These are phyloP conservation scores for Gonapodya sp. DNA, from an alignment of 192 early-diverging fungal species.

Conservation along the genomic window DNA sequence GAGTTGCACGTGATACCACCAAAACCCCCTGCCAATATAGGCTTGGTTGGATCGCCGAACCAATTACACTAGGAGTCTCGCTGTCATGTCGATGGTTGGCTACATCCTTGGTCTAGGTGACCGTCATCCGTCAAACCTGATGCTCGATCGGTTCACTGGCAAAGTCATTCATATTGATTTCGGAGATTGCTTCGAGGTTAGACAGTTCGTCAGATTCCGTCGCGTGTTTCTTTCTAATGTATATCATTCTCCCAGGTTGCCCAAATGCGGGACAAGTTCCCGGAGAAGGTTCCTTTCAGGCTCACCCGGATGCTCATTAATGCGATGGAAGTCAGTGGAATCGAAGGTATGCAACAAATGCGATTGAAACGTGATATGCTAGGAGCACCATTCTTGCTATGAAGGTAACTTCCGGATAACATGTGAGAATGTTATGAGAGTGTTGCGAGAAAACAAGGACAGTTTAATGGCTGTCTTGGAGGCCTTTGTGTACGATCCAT, in stretches of 20 bases:
- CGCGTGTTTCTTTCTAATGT: background rate
- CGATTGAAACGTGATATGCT: background rate
- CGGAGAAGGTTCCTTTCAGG: slow-evolving; percentile 97
- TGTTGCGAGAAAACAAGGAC: slow-evolving; percentile 88
- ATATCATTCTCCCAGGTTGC: slow-evolving; percentile 52
- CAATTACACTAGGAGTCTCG: slow-evolving; percentile 89
- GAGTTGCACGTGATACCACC: background rate
- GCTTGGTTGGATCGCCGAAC: slow-evolving; percentile 90
- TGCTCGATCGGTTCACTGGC: slow-evolving; percentile 78
- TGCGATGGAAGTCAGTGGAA: slow-evolving; percentile 77
- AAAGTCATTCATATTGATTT: slow-evolving; percentile 97
- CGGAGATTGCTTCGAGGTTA: slow-evolving; percentile 92
- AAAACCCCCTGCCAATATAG: slow-evolving; percentile 15
- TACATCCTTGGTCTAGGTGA: slow-evolving; percentile 97
- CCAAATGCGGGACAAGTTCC: slow-evolving; percentile 91
- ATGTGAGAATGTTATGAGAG: slow-evolving; percentile 91
- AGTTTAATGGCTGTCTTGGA: slow-evolving; percentile 96
- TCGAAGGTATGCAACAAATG: background rate
- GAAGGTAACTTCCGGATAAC: slow-evolving; percentile 95
- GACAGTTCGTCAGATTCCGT: background rate
- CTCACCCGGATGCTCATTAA: slow-evolving; percentile 94
- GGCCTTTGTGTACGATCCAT: slow-evolving; percentile 94
- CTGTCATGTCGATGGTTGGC: slow-evolving; percentile 97
- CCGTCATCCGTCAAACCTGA: slow-evolving; percentile 91
- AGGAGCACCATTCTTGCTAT: background rate